Conservation (phyloP, 176 grass and related monocot species). For the Musa acuminata region DNA sequence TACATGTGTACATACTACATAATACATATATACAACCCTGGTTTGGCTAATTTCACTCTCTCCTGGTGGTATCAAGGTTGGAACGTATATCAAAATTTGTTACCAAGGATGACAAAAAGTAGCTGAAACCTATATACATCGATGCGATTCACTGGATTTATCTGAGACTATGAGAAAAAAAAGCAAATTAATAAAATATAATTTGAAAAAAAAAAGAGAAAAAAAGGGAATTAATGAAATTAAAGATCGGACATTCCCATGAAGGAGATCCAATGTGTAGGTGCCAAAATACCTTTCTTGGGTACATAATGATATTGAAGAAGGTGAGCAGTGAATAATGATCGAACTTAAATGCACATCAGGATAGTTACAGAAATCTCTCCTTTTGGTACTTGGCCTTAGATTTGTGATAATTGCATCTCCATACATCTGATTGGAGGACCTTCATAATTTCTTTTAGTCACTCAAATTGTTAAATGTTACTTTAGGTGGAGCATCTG, state of each 20-base stretch:
- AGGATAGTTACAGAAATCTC: neutral
- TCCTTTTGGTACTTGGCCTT: neutral
- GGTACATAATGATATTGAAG: neutral
- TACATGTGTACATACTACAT: neutral
- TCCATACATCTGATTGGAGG: neutral
- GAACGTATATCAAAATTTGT: neutral
- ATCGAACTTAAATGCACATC: neutral
- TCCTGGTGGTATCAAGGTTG: neutral
- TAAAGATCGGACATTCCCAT: neutral
- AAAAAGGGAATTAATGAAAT: neutral
- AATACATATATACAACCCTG: neutral
- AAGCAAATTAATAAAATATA: neutral
- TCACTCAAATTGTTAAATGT: neutral
- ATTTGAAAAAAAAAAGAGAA: neutral
- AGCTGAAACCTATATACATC: neutral
- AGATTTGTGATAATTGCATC: neutral
- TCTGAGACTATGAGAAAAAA: neutral
- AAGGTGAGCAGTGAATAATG: too few species aligned
- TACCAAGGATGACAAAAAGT: neutral
- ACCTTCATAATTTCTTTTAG: neutral
- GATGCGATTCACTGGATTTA: neutral
- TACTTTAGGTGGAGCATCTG: neutral
- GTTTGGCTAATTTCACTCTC: too few species aligned
- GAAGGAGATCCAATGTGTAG: neutral
- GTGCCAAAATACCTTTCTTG: neutral